These are phyloP conservation scores for Apophysomyces trapeziformis DNA, from an alignment of 371 early-diverging fungal genomes.

Conservation along the genomic window DNA sequence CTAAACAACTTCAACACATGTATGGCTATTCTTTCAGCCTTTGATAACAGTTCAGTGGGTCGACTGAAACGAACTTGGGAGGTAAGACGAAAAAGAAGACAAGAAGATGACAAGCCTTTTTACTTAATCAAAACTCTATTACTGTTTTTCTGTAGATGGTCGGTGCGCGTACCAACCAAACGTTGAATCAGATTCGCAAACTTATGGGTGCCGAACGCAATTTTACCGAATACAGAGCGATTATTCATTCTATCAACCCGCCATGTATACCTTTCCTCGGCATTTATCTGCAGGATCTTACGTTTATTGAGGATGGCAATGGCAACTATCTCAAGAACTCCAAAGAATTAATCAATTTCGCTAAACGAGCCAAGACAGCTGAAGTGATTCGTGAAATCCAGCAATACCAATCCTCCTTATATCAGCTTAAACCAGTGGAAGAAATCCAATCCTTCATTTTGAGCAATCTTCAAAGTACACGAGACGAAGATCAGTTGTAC, in stretches of 20 bases:
- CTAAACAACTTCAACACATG: slow-evolving; percentile 87
- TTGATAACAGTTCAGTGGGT: slow-evolving; percentile 87
- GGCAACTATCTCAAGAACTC: slow-evolving; percentile 60
- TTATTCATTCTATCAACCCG: slow-evolving; percentile 85
- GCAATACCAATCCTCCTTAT: slow-evolving; percentile 88
- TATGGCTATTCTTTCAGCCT: slow-evolving; percentile 88
- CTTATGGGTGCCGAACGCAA: slow-evolving; percentile 85
- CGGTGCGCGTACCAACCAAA: slow-evolving; percentile 50
- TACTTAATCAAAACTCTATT: background rate
- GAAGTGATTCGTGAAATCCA: slow-evolving; percentile 93
- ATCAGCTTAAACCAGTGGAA: slow-evolving; percentile 76
- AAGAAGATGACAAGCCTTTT: background rate
- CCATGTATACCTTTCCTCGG: slow-evolving; percentile 95
- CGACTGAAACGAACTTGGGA: slow-evolving; percentile 79
- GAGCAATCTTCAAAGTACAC: slow-evolving; percentile 50
- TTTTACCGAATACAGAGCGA: slow-evolving; percentile 85
- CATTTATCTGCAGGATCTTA: slow-evolving; percentile 90
- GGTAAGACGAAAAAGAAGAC: slow-evolving; percentile 30
- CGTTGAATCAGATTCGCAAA: slow-evolving; percentile 53
- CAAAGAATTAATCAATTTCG: slow-evolving; percentile 87
- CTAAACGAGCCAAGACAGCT: slow-evolving; percentile 87
- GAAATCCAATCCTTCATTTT: slow-evolving; percentile 85
- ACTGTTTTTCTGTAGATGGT: slow-evolving; percentile 29
- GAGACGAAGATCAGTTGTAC: slow-evolving; percentile 68
- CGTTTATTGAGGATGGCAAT: slow-evolving; percentile 95